A percentile compares a stretch with the other conserved stretches of the same genome.
Conservation (phyloP, 768 basidiomycete species). For the Porpolomopsis calyptriformis region DNA sequence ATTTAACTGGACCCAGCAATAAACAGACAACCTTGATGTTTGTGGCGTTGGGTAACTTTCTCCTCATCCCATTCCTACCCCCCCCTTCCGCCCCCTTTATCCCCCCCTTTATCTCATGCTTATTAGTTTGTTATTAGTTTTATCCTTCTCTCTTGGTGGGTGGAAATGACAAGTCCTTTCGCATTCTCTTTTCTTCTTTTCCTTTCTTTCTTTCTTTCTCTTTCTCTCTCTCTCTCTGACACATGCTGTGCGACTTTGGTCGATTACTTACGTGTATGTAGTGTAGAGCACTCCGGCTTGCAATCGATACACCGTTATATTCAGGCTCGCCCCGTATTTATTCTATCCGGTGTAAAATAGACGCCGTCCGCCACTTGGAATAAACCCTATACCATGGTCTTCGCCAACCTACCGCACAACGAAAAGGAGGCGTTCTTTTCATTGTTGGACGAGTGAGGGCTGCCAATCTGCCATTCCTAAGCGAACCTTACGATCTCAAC, state of each 20-base stretch:
- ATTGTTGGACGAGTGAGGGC: slow-evolving; percentile 64
- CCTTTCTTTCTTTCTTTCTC: slow-evolving; percentile 13
- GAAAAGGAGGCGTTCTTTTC: slow-evolving; percentile 80
- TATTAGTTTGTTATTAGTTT: too few relatives aligned
- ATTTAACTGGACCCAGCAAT: slow-evolving; percentile 47
- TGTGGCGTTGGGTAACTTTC: too few relatives aligned
- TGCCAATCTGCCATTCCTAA: background rate
- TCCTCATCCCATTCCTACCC: too few relatives aligned
- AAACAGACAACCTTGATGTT: slow-evolving; percentile 16
- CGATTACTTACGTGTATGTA: background rate
- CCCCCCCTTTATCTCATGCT: slow-evolving; percentile 15
- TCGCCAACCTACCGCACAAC: slow-evolving; percentile 49
- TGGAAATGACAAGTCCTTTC: too few relatives aligned
- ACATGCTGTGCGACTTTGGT: slow-evolving; percentile 11
- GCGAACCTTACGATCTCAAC: background rate
- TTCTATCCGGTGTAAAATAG: too few relatives aligned
- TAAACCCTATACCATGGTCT: slow-evolving; percentile 69
- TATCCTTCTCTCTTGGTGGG: too few relatives aligned
- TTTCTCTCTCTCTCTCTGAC: slow-evolving; percentile 4
- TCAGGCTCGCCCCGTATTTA: slow-evolving; percentile 13
- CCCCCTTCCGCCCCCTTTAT: too few relatives aligned
- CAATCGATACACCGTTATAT: too few relatives aligned
- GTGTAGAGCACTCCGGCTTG: slow-evolving; percentile 1
- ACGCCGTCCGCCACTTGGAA: too few relatives aligned
- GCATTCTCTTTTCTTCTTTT: slow-evolving; percentile 13